phyloP scores from a whole-genome alignment of 441 rosid genomes.

The Gossypium lobatum region DNA sequence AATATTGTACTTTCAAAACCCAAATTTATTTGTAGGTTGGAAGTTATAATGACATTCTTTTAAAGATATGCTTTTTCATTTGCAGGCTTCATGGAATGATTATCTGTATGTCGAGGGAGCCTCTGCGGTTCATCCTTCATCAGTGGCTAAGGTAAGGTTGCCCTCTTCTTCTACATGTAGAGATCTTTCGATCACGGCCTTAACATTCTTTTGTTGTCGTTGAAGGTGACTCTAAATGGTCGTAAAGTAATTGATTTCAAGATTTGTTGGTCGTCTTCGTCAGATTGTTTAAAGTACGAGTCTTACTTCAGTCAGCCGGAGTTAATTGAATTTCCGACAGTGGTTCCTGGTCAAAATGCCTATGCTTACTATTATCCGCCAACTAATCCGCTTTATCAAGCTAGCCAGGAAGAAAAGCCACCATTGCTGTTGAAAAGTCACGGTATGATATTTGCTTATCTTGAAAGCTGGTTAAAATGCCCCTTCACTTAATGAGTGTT shows the following conservation, averaged over 20 bases:
- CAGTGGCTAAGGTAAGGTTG: conserved; percentile 65
- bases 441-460: conserved; percentile 39
- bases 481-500: background rate
- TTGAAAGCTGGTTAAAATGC: background rate
- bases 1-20: conserved; percentile 48
- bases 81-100: conserved; percentile 55
- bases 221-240: conserved; percentile 67
- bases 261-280: conserved; percentile 37
- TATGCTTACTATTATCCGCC: conserved; percentile 87
- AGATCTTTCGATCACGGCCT: background rate
- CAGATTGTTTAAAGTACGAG: conserved; percentile 54
- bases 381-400: conserved; percentile 54
- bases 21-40: conserved; percentile 5
- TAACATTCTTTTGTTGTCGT: background rate
- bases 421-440: conserved; percentile 83
- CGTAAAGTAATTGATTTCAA: conserved; percentile 35
- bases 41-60: conserved; percentile 8
- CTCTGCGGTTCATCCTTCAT: conserved; percentile 69
- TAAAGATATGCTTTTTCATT: conserved; percentile 14
- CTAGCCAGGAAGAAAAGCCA: conserved; percentile 68
- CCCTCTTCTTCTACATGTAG: background rate
- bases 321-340: conserved; percentile 83
- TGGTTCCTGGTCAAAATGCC: conserved; percentile 72
- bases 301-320: conserved; percentile 77
- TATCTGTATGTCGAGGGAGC: conserved; percentile 80